These are phyloP conservation scores for Bruguiera gymnorhiza DNA, from an alignment of 345 rosid genomes.

Conservation along the genomic window DNA sequence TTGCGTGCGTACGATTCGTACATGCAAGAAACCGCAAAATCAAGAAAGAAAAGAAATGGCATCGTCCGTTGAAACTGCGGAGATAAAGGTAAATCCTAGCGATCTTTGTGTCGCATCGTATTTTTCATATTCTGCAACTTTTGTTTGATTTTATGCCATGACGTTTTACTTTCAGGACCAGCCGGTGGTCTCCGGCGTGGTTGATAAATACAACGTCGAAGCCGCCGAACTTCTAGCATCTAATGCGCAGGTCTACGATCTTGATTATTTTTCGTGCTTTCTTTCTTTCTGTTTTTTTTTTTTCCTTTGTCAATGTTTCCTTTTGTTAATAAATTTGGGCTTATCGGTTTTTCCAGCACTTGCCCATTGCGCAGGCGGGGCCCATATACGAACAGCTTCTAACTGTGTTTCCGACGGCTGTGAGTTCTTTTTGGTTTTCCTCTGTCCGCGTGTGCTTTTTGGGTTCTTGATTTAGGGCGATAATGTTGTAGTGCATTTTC, in stretches of 20 bases:
- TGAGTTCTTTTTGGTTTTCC: slow-evolving; percentile 37
- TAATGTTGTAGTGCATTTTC: neutral
- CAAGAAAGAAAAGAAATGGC: too few relatives aligned
- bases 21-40: too few relatives aligned
- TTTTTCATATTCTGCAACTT: neutral
- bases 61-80: too few relatives aligned
- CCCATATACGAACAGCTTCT: slow-evolving; percentile 86
- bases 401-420: slow-evolving; percentile 76
- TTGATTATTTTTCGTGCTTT: neutral
- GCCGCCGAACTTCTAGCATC: slow-evolving; percentile 74
- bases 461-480: neutral
- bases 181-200: slow-evolving; percentile 17
- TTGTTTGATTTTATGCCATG: neutral
- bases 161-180: slow-evolving; percentile 25
- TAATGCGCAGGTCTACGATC: slow-evolving; percentile 52
- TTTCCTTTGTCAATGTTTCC: neutral
- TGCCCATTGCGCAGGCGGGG: slow-evolving; percentile 72
- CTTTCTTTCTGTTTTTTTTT: neutral
- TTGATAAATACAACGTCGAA: slow-evolving; percentile 76
- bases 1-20: too few relatives aligned
- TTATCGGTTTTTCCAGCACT: slow-evolving; percentile 40
- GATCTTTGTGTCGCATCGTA: neutral
- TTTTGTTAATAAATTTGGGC: neutral
- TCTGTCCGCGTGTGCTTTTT: neutral
- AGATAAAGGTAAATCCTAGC: too few relatives aligned